Evolutionary conservation across 2,329 filamentous ascomycete species (phyloP).

Genomic region (Remersonia thermophila): DNA sequence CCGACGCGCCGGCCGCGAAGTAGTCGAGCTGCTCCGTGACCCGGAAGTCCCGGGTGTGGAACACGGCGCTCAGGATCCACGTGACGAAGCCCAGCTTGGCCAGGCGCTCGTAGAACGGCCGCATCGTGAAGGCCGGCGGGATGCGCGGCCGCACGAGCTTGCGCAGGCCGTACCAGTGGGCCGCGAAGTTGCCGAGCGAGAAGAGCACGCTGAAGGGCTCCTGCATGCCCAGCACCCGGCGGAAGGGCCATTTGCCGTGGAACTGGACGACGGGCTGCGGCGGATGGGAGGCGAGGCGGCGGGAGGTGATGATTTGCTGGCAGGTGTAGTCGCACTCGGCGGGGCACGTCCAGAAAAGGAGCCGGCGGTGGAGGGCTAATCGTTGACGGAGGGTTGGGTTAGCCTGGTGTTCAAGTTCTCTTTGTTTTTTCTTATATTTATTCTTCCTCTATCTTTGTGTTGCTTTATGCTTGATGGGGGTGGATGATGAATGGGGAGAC

Average conservation of each 20-base stretch:
- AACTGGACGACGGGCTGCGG: conserved; percentile 67
- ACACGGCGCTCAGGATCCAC: conserved; percentile 83
- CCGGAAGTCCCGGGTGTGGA: conserved; percentile 79
- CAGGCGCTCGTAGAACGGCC: conserved; percentile 68
- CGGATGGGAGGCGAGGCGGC: conserved; percentile 48
- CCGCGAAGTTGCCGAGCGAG: conserved; percentile 80
- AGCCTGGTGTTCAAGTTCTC: neutral
- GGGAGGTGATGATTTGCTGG: conserved; percentile 78
- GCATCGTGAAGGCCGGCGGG: conserved; percentile 60
- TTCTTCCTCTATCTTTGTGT: too few species aligned
- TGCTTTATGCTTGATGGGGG: conserved; percentile 3
- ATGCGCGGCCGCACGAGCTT: conserved; percentile 57
- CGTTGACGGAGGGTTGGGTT: conserved; percentile 11
- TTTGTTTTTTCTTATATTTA: too few species aligned
- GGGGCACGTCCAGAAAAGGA: conserved; percentile 85
- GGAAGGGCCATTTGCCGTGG: conserved; percentile 98
- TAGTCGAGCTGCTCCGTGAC: conserved; percentile 92
- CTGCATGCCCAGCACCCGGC: conserved; percentile 81
- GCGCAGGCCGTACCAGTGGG: conserved; percentile 65
- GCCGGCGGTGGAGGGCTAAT: conserved; percentile 72
- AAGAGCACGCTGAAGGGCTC: conserved; percentile 91
- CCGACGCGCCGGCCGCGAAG: conserved; percentile 79
- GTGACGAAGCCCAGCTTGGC: conserved; percentile 69
- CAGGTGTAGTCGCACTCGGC: conserved; percentile 96
- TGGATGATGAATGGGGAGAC: conserved; percentile 8